Evolutionary conservation across 2,329 filamentous ascomycete genomes (phyloP), one percentile per base, ranked within the genome.

Genomic region (Bipolaris zeicola): DNA sequence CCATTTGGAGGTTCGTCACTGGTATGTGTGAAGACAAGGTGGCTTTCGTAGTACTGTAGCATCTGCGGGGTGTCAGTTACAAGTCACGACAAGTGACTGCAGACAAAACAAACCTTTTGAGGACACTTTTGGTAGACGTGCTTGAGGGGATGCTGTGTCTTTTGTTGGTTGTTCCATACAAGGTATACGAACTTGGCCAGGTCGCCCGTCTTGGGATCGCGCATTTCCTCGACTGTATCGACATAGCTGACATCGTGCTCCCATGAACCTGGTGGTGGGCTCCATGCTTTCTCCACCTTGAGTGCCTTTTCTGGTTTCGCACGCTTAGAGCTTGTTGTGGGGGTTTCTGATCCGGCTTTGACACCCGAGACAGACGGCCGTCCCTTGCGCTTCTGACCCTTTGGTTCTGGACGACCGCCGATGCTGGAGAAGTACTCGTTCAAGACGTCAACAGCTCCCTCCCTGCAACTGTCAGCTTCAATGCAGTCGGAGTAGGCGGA

Each of bases 61-160:
- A 75, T 75, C 69, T 73, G 36, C 11, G 5, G 3, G 1, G 14
- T 2, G 37, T 68, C 22, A 67, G 59, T 28, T 8, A 26, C 2
- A 6, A 18, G 38, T 4, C 18, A 11, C 5, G 16, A 6, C 10
- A 7, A 20, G 24, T 14, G 6, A 3, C 3, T 1, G 8, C 5
- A 7, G 4, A 11, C 28, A 11, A 5, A 14, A 52, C 22, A 50
- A 6, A 82, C 89, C 82, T 88, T 90, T 70, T 94, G 90, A 0
- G 91, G 91, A 64, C 89, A 92, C 65, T 91, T 88, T 67, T 87
- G 83, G 67, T 93, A 90, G 6, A 92, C 83, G 13, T 87, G 82
- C 18, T 81, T 74, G 14, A 90, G 86, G 8, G 85, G 82, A 67
- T 94, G 90, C 69, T 90, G 87, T 1, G 89, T 90, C 79, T 91